These are phyloP conservation scores for Suillus decipiens DNA, from an alignment of 768 basidiomycete species.

Conservation along the genomic window DNA sequence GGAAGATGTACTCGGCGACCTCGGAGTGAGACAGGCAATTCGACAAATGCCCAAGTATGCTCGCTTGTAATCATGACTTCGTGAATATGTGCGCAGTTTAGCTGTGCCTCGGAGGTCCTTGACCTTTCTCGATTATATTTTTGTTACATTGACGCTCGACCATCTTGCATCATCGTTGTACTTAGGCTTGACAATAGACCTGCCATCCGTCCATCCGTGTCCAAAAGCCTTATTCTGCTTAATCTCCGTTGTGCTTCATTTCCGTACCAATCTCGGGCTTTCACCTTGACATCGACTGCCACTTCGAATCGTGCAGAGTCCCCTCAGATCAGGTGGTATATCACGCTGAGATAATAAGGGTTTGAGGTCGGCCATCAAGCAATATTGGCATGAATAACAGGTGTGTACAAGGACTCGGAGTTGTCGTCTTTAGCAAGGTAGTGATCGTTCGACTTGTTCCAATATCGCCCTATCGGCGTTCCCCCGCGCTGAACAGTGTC, in stretches of 20 bases:
- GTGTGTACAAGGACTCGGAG: no score
- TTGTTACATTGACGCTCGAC: slow-evolving; percentile 3
- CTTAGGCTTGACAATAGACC: neutral
- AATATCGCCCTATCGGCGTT: neutral
- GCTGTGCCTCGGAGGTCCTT: neutral
- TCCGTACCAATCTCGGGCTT: neutral
- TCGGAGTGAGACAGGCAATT: slow-evolving; percentile 62
- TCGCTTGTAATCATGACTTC: slow-evolving; percentile 36
- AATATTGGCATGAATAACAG: neutral
- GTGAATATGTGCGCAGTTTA: neutral
- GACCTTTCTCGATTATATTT: slow-evolving; percentile 6
- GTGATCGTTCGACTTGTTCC: neutral
- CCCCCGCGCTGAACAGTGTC: neutral
- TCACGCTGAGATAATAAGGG: neutral
- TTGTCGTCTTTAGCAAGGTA: neutral
- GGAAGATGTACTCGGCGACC: slow-evolving; percentile 58
- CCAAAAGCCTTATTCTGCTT: neutral
- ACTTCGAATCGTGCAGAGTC: neutral
- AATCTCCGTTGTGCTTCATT: slow-evolving; percentile 4
- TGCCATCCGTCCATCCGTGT: neutral
- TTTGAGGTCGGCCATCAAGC: neutral
- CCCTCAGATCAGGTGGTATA: neutral
- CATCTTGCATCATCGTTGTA: neutral
- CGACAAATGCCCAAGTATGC: slow-evolving; percentile 54
- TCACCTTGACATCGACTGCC: neutral